phyloP scores from a whole-genome alignment of 2,329 filamentous ascomycete species.

The Sporothrix dimorphospora region DNA sequence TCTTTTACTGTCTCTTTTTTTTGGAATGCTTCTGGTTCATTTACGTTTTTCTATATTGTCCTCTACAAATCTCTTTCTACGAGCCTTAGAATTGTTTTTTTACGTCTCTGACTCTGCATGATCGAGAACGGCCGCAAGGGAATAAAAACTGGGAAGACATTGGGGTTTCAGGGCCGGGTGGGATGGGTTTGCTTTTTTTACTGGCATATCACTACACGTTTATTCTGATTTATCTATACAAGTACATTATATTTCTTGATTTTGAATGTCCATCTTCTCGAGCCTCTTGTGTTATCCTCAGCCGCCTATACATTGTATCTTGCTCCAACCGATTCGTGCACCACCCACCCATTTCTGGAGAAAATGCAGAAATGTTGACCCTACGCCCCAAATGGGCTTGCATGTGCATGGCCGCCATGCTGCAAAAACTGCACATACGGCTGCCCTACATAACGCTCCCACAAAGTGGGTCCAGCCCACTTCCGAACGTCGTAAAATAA shows the following conservation, averaged over 20 bases:
- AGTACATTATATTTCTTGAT: background rate
- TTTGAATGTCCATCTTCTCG: background rate
- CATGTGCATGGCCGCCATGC: background rate
- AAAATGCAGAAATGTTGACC: conserved; percentile 5
- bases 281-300: background rate
- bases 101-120: background rate
- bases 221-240: background rate
- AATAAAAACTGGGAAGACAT: conserved; percentile 17
- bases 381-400: conserved; percentile 9
- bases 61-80: conserved; percentile 3
- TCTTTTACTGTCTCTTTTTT: background rate
- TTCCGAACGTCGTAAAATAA: background rate
- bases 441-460: background rate
- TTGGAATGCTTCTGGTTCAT: background rate
- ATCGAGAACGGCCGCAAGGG: conserved; percentile 13
- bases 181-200: background rate
- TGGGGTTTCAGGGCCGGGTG: conserved; percentile 1
- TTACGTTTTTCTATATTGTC: background rate
- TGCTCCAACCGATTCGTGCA: conserved; percentile 17
- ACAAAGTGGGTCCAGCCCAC: background rate
- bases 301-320: background rate
- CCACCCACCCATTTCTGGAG: background rate
- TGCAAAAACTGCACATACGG: background rate
- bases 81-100: background rate
- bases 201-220: background rate